Evolutionary conservation across 2,329 filamentous ascomycete genomes (phyloP).

Genomic region (Stagonosporopsis vannaccii): DNA sequence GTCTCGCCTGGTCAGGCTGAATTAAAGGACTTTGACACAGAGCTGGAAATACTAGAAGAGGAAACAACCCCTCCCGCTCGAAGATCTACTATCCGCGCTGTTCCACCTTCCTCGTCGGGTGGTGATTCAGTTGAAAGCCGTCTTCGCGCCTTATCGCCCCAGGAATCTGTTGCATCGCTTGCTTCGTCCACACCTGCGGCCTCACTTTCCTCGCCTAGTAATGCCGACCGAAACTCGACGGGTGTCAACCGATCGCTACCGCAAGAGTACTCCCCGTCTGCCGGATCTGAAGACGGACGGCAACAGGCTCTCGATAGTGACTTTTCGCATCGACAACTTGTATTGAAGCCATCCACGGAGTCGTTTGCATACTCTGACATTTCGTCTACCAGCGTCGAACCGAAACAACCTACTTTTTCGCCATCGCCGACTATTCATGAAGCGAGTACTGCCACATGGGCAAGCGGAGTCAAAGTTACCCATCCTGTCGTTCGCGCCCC

Average conservation of each 20-base stretch:
- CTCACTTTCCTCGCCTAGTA: constrained; percentile 29
- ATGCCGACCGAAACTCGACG: constrained; percentile 39
- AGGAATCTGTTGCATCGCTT: constrained; percentile 47
- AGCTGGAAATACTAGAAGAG: constrained; percentile 46
- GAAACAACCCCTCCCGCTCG: constrained; percentile 31
- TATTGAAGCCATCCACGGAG: constrained; percentile 39
- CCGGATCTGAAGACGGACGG: constrained; percentile 37
- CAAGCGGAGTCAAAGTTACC: constrained; percentile 45
- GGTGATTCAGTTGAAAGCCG: constrained; percentile 38
- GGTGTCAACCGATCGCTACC: constrained; percentile 35
- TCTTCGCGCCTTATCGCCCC: constrained; percentile 46
- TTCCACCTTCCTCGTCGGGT: constrained; percentile 48
- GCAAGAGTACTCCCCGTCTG: constrained; percentile 35
- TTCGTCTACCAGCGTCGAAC: constrained; percentile 45
- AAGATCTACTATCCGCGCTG: constrained; percentile 47
- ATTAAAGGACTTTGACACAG: constrained; percentile 39
- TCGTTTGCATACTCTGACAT: constrained; percentile 49
- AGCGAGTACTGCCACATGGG: constrained; percentile 43
- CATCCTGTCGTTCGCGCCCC: constrained; percentile 48
- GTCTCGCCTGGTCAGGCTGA: constrained; percentile 43
- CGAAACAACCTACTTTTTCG: constrained; percentile 37
- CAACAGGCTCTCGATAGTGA: constrained; percentile 45
- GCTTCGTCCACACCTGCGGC: constrained; percentile 42
- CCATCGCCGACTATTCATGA: constrained; percentile 46
- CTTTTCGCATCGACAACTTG: constrained; percentile 39